A percentile compares a stretch with the other conserved stretches of the same genome.
These are phyloP conservation scores for Saccharum officinarum DNA, from an alignment of 176 grass and related monocot genomes.

Conservation along the genomic window DNA sequence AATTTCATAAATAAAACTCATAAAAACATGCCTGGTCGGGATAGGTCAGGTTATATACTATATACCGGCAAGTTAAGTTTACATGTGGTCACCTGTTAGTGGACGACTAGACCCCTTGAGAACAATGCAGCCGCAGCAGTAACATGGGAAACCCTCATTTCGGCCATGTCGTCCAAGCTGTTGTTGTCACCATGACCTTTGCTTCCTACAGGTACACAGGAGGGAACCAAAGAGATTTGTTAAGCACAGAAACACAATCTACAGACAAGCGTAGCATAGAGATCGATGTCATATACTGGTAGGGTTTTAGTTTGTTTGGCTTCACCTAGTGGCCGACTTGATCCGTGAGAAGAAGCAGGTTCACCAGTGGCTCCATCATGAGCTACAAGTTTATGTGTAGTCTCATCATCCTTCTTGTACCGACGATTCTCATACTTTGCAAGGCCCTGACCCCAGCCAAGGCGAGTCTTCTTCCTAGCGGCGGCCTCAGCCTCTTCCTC, in stretches of 20 bases:
- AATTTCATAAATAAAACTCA: constrained; percentile 29
- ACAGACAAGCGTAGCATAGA: neutral
- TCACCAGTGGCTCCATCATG: neutral
- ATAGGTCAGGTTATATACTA: neutral
- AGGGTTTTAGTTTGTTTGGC: neutral
- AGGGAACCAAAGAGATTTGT: neutral
- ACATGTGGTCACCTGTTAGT: neutral
- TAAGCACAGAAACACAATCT: neutral
- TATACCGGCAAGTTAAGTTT: neutral
- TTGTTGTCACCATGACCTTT: neutral
- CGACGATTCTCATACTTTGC: constrained; percentile 59
- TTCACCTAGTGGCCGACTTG: neutral
- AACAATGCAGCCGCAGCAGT: neutral
- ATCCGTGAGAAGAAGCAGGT: neutral
- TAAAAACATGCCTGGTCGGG: constrained; percentile 17
- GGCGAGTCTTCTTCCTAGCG: constrained; percentile 47
- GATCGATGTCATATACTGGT: neutral
- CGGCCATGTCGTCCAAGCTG: neutral
- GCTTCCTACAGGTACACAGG: neutral
- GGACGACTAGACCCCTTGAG: neutral
- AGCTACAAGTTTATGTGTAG: neutral
- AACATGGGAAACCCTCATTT: neutral
- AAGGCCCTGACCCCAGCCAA: constrained; percentile 56
- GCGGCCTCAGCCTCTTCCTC: constrained; percentile 17
- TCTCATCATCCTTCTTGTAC: neutral